Conservation (phyloP, 2,329 filamentous ascomycete genomes). For the Apiospora arundinis region DNA sequence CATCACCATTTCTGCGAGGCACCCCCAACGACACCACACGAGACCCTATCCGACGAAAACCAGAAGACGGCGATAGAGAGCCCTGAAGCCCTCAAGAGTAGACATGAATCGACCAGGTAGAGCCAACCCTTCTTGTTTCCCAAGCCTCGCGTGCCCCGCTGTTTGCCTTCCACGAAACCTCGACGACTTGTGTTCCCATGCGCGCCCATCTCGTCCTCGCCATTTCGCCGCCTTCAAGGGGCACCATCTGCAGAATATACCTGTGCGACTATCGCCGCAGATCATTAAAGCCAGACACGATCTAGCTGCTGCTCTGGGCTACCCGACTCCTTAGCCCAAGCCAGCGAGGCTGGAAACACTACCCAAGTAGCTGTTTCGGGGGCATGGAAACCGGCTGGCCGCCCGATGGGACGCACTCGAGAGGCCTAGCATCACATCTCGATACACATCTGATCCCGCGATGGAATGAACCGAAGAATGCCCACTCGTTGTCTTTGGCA, state of each 20-base stretch:
- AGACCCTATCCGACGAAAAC: neutral
- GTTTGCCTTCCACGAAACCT: slow-evolving; percentile 36
- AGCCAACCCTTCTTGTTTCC: slow-evolving; percentile 34
- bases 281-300: slow-evolving; percentile 16
- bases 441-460: neutral
- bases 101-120: slow-evolving; percentile 67
- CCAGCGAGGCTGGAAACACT: slow-evolving; percentile 11
- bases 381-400: neutral
- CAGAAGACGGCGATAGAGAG: slow-evolving; percentile 4
- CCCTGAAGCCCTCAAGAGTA: slow-evolving; percentile 27
- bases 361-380: neutral
- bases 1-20: slow-evolving; percentile 6
- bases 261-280: slow-evolving; percentile 21
- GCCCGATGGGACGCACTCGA: neutral
- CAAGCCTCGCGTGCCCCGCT: slow-evolving; percentile 37
- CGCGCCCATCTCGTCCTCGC: slow-evolving; percentile 29
- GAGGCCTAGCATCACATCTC: neutral
- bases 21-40: slow-evolving; percentile 3
- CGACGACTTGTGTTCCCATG: slow-evolving; percentile 31
- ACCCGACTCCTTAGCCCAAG: neutral
- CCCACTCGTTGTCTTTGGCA: slow-evolving; percentile 4
- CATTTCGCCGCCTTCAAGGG: slow-evolving; percentile 26
- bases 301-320: neutral
- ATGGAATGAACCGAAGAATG: neutral
- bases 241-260: slow-evolving; percentile 20